A percentile compares a stretch with the other conserved stretches of the same genome.
Conservation (phyloP, 805 yeast species). For the Myxozyma udenii region DNA sequence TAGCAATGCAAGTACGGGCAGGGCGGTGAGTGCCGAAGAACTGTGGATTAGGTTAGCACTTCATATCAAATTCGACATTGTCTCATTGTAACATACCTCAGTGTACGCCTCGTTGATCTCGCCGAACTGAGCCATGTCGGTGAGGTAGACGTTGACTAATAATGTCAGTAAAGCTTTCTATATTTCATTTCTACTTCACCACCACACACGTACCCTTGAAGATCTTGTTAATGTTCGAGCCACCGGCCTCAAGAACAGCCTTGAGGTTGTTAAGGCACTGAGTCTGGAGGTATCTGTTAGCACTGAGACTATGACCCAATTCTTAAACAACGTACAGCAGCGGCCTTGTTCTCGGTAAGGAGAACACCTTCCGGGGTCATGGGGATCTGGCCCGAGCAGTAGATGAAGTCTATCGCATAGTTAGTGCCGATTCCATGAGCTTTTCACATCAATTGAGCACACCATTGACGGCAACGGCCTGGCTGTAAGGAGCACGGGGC, state of each 20-base stretch:
- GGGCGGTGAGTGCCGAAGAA: conserved; percentile 80
- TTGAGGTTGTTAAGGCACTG: conserved; percentile 44
- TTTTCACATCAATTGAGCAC: conserved; percentile 8
- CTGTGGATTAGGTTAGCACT: conserved; percentile 38
- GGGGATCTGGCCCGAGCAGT: conserved; percentile 94
- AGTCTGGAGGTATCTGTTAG: conserved; percentile 29
- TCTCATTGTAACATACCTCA: conserved; percentile 35
- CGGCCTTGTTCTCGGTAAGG: conserved; percentile 65
- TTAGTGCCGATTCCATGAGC: background rate
- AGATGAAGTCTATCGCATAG: conserved; percentile 59
- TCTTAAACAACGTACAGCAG: conserved; percentile 21
- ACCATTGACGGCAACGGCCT: conserved; percentile 85
- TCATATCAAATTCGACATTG: background rate
- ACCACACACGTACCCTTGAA: conserved; percentile 52
- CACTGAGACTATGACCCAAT: no score
- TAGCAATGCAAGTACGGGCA: conserved; percentile 98
- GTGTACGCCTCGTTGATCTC: conserved; percentile 83
- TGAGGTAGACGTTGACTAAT: conserved; percentile 74
- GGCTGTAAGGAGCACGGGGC: conserved; percentile 95
- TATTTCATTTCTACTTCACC: no score
- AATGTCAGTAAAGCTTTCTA: background rate
- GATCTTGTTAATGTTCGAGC: conserved; percentile 76
- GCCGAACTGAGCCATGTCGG: conserved; percentile 84
- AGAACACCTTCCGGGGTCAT: conserved; percentile 71
- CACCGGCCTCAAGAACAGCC: conserved; percentile 76